Evolutionary conservation across 805 yeast genomes (phyloP).

Genomic region (Suhomyces kilbournensis): DNA sequence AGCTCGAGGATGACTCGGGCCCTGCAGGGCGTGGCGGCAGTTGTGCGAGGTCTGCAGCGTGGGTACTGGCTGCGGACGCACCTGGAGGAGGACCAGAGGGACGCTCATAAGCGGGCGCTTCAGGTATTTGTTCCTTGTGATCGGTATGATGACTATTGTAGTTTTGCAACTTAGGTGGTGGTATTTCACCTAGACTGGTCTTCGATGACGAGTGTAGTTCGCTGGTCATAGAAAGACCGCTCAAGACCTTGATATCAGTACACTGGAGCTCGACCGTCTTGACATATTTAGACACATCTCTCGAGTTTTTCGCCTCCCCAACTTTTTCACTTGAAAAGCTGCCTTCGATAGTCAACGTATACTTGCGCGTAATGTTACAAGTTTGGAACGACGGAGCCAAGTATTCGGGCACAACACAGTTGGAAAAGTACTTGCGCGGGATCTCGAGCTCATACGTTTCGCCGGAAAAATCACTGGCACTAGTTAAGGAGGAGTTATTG

Average conservation of each 20-base stretch:
- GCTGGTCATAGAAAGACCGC: slow-evolving; percentile 30
- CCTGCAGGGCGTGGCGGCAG: not conserved
- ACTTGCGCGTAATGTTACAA: slow-evolving; percentile 52
- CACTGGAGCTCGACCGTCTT: slow-evolving; percentile 29
- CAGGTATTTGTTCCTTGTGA: not conserved
- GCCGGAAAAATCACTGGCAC: slow-evolving; percentile 3
- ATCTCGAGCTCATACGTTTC: slow-evolving; percentile 42
- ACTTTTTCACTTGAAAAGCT: slow-evolving; percentile 27
- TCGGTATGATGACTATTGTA: not conserved
- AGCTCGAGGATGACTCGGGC: not conserved
- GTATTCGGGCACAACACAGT: slow-evolving; percentile 45
- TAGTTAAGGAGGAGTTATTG: slow-evolving; percentile 20
- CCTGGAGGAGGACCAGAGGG: not conserved
- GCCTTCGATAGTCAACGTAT: slow-evolving; percentile 32
- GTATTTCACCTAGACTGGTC: slow-evolving; percentile 11
- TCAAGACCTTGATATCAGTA: slow-evolving; percentile 30
- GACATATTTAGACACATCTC: slow-evolving; percentile 19
- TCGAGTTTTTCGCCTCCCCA: slow-evolving; percentile 12
- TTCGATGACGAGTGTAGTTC: slow-evolving; percentile 23
- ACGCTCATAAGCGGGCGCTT: not conserved
- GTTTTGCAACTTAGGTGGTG: not conserved
- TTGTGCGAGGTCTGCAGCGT: not conserved
- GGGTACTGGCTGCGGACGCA: not conserved
- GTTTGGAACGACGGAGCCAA: slow-evolving; percentile 54
- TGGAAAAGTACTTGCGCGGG: slow-evolving; percentile 36